These are phyloP conservation scores for Xylaria arbuscula DNA, from an alignment of 2,329 filamentous ascomycete genomes.

Conservation along the genomic window DNA sequence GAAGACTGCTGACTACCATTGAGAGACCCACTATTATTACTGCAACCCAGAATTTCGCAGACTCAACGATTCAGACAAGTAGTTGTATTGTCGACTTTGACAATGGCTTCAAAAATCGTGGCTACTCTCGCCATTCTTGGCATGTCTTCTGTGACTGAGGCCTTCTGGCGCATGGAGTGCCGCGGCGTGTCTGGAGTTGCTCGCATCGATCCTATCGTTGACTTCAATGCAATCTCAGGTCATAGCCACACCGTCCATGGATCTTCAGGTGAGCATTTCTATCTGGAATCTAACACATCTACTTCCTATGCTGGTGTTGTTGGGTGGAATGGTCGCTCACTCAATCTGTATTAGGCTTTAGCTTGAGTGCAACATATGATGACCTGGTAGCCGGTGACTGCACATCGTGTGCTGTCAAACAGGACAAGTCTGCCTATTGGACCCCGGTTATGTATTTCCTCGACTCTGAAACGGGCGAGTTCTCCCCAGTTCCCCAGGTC, in stretches of 20 bases:
- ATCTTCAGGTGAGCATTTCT: slow-evolving; percentile 72
- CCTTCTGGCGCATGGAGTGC: slow-evolving; percentile 93
- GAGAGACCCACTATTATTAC: background rate
- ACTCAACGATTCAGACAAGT: background rate
- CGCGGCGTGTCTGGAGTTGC: slow-evolving; percentile 75
- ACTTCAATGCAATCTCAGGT: slow-evolving; percentile 65
- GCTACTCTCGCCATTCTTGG: slow-evolving; percentile 47
- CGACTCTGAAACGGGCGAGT: slow-evolving; percentile 70
- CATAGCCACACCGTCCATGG: slow-evolving; percentile 84
- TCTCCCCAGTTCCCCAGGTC: slow-evolving; percentile 76
- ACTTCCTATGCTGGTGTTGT: background rate
- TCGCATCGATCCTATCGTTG: slow-evolving; percentile 81
- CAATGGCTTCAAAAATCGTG: slow-evolving; percentile 45
- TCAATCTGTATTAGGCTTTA: slow-evolving; percentile 66
- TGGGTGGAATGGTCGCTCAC: background rate
- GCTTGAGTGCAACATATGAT: slow-evolving; percentile 64
- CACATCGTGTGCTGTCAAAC: slow-evolving; percentile 81
- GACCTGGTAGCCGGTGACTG: slow-evolving; percentile 72
- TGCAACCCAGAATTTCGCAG: slow-evolving; percentile 2
- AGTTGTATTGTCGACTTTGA: slow-evolving; percentile 10
- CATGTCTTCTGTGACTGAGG: slow-evolving; percentile 59
- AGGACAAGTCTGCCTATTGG: slow-evolving; percentile 94
- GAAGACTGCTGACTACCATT: background rate
- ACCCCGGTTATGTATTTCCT: slow-evolving; percentile 82
- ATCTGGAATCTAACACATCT: background rate